These are phyloP conservation scores for Micromonas commoda DNA, from an alignment of 139 green algal species.

Conservation along the genomic window DNA sequence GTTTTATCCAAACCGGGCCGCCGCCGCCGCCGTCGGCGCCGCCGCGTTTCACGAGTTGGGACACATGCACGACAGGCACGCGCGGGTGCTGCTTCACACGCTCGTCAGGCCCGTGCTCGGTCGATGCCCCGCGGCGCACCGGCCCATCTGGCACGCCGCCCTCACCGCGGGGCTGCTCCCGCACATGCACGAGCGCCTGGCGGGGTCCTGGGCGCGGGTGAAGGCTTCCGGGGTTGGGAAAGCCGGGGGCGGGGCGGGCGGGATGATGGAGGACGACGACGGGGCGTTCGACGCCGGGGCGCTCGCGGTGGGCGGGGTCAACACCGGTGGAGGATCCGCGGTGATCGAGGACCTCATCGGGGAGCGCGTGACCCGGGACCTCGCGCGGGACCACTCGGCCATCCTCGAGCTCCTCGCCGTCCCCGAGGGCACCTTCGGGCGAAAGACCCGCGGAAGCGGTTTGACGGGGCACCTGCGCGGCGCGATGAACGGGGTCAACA, in stretches of 20 bases:
- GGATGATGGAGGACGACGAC: neutral
- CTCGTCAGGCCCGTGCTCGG: neutral
- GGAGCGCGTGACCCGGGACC: constrained; percentile 5
- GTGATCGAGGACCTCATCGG: neutral
- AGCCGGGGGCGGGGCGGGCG: too few species aligned
- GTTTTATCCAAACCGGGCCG: neutral
- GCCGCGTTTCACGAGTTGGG: neutral
- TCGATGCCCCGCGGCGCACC: neutral
- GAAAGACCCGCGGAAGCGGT: neutral
- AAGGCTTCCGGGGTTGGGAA: neutral
- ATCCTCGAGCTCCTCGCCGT: neutral
- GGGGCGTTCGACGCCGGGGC: too few species aligned
- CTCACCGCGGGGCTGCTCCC: neutral
- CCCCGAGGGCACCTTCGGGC: constrained; percentile 12
- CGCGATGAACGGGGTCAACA: neutral
- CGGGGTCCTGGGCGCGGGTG: neutral
- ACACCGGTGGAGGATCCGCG: neutral
- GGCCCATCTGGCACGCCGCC: neutral
- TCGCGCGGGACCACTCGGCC: neutral
- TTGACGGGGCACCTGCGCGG: neutral
- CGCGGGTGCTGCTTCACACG: neutral
- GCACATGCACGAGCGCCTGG: neutral
- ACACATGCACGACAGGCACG: neutral
- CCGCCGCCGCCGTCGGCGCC: neutral
- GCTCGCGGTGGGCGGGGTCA: neutral